Evolutionary conservation across 208 protist genomes (phyloP).

Genomic region (Acanthamoeba quina): DNA sequence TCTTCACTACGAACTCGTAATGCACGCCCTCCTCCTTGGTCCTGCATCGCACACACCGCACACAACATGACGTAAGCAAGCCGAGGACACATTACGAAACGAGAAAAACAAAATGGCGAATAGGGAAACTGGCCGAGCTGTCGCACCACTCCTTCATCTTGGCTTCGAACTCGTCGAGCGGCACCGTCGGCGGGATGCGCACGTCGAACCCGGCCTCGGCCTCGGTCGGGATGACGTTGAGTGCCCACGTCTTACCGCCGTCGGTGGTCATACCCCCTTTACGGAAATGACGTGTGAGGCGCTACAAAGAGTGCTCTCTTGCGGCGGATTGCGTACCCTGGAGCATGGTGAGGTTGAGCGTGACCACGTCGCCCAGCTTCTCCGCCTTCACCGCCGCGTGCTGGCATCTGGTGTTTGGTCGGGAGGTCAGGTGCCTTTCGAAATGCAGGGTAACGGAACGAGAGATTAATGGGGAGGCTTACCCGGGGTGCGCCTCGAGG

Average conservation of each 20-base stretch:
- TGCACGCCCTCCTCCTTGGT: constrained; percentile 77
- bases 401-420: constrained; percentile 17
- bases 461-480: neutral
- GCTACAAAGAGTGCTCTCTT: too few species aligned
- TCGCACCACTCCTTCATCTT: constrained; percentile 80
- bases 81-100: neutral
- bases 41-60: neutral
- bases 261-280: constrained; percentile 74
- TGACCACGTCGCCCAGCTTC: constrained; percentile 88
- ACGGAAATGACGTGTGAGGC: too few species aligned
- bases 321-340: constrained; percentile 68
- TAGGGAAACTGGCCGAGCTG: neutral
- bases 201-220: constrained; percentile 88
- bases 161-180: constrained; percentile 81
- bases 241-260: constrained; percentile 80
- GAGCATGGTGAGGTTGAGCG: constrained; percentile 89
- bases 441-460: neutral
- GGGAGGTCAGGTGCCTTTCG: neutral
- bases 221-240: constrained; percentile 89
- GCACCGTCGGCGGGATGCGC: constrained; percentile 86
- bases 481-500: constrained; percentile 5
- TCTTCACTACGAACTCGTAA: constrained; percentile 78
- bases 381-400: constrained; percentile 53
- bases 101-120: neutral
- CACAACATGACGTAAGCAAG: neutral